A percentile compares a stretch with the other conserved stretches of the same genome.
phyloP scores from a whole-genome alignment of 2,329 filamentous ascomycete species.

The Blastomyces gilchristii region DNA sequence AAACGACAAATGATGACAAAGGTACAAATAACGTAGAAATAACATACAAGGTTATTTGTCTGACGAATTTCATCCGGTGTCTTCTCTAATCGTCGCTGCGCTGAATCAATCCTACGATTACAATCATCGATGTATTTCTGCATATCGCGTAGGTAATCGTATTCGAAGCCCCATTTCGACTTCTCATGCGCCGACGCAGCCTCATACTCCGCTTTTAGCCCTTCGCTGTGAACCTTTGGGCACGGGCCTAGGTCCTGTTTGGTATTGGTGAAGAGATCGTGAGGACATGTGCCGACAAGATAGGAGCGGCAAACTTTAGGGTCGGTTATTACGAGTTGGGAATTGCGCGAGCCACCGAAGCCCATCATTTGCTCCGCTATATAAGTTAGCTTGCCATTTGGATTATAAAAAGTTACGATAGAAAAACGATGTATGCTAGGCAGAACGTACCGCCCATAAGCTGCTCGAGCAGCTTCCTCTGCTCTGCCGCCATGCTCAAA shows the following conservation, averaged over 20 bases:
- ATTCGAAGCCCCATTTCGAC: constrained; percentile 78
- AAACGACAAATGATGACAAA: neutral
- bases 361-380: constrained; percentile 62
- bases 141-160: constrained; percentile 92
- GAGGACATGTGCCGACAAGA: constrained; percentile 84
- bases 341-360: constrained; percentile 59
- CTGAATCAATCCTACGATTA: constrained; percentile 82
- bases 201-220: constrained; percentile 82
- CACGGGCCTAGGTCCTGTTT: constrained; percentile 94
- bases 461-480: constrained; percentile 97
- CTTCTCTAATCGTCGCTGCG: constrained; percentile 86
- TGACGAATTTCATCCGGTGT: constrained; percentile 95
- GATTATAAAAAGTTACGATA: neutral
- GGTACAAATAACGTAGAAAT: constrained; percentile 1
- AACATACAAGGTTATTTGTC: constrained; percentile 66
- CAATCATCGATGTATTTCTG: constrained; percentile 96
- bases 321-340: constrained; percentile 80
- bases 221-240: constrained; percentile 77
- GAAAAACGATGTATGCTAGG: neutral
- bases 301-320: constrained; percentile 92
- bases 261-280: constrained; percentile 98
- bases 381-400: constrained; percentile 2
- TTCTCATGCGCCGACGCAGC: constrained; percentile 59
- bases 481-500: constrained; percentile 76
- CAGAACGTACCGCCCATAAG: constrained; percentile 48